These are phyloP conservation scores for Thermomyces lanuginosus DNA, from an alignment of 2,329 filamentous ascomycete genomes.

Conservation along the genomic window DNA sequence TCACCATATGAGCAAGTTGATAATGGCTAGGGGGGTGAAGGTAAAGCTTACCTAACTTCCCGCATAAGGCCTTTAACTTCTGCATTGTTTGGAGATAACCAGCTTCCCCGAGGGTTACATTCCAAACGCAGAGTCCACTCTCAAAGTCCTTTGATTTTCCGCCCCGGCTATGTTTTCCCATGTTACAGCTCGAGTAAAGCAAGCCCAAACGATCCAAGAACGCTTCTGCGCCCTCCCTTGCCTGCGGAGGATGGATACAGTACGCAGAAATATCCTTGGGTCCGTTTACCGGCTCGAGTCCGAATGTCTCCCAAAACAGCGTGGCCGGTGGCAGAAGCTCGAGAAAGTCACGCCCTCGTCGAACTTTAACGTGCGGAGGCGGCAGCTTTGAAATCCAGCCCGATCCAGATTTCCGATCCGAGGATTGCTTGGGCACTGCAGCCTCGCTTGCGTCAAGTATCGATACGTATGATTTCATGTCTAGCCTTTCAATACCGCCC, in stretches of 20 bases:
- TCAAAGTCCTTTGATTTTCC: slow-evolving; percentile 24
- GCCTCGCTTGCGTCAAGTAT: slow-evolving; percentile 14
- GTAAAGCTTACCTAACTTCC: slow-evolving; percentile 19
- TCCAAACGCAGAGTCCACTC: slow-evolving; percentile 24
- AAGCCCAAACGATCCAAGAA: slow-evolving; percentile 39
- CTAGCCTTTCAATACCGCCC: slow-evolving; percentile 17
- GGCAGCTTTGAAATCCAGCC: slow-evolving; percentile 28
- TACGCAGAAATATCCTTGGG: slow-evolving; percentile 42
- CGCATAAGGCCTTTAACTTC: slow-evolving; percentile 18
- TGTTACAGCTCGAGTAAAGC: slow-evolving; percentile 40
- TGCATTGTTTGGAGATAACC: slow-evolving; percentile 21
- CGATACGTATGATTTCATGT: slow-evolving; percentile 21
- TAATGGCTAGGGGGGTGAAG: not conserved
- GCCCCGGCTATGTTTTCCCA: slow-evolving; percentile 36
- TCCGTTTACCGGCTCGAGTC: slow-evolving; percentile 39
- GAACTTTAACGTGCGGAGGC: slow-evolving; percentile 38
- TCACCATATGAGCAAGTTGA: slow-evolving; percentile 7
- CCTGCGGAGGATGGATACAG: slow-evolving; percentile 37
- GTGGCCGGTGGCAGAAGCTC: slow-evolving; percentile 41
- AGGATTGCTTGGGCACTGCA: slow-evolving; percentile 4
- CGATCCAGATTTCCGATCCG: slow-evolving; percentile 14
- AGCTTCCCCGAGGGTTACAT: slow-evolving; percentile 11
- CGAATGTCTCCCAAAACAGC: slow-evolving; percentile 46
- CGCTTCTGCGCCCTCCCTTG: slow-evolving; percentile 30
- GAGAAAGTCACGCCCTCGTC: slow-evolving; percentile 36